Percentiles rank a stretch among this genome's conserved stretches.
phyloP scores from a whole-genome alignment of 202 grass and related monocot species.

The Digitaria exilis region DNA sequence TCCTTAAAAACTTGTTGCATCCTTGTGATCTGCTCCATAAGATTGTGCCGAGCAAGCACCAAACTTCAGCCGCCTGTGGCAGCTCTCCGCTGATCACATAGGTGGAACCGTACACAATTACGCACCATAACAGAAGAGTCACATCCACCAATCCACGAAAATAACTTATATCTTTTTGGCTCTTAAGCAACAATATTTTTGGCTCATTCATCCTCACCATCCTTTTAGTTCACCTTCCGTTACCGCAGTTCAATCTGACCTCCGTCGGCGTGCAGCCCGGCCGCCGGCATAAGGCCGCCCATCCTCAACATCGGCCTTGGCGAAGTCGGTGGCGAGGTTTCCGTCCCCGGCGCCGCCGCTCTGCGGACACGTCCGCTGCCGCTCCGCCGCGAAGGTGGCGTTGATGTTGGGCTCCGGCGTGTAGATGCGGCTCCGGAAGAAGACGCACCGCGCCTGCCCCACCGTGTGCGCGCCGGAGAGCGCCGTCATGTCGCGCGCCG shows the following conservation, averaged over 20 bases:
- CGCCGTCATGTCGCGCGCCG: constrained; percentile 79
- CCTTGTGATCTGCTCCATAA: neutral
- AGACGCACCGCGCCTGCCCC: constrained; percentile 62
- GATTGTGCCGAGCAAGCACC: neutral
- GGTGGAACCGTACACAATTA: neutral
- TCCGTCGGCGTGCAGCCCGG: constrained; percentile 48
- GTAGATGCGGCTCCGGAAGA: constrained; percentile 74
- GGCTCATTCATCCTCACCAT: neutral
- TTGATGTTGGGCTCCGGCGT: constrained; percentile 60
- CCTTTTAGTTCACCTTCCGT: constrained; percentile 63
- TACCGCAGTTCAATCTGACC: constrained; percentile 53
- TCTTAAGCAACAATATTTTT: neutral
- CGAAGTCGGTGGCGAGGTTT: constrained; percentile 64
- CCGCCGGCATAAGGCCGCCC: constrained; percentile 59
- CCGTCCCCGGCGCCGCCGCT: constrained; percentile 56
- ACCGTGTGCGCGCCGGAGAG: constrained; percentile 92
- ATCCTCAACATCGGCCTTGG: constrained; percentile 77
- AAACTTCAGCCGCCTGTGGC: neutral
- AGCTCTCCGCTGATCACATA: neutral
- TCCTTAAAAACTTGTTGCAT: neutral
- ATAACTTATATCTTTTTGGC: neutral
- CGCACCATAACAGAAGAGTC: neutral
- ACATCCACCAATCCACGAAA: neutral
- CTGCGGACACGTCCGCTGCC: constrained; percentile 50
- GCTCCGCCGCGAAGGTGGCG: constrained; percentile 49